Evolutionary conservation across 495 filamentous ascomycete genomes (phyloP).

Genomic region (Parathielavia hyrcaniae): DNA sequence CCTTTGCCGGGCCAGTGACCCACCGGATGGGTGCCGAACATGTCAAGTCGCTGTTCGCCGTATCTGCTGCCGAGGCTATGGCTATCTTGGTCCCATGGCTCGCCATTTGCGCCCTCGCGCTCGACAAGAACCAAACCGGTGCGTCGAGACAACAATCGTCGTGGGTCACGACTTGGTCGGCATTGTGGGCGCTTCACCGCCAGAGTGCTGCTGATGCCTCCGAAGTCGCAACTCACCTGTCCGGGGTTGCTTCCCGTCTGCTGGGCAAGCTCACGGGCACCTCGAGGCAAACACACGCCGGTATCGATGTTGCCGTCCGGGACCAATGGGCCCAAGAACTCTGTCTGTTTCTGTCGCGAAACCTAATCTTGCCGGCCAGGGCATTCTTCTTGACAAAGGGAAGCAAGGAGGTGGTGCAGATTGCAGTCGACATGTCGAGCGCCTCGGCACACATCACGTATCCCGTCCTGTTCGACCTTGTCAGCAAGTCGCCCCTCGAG

Average conservation of each 20-base stretch:
- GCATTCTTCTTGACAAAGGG: slow-evolving; percentile 46
- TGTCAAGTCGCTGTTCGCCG: slow-evolving; percentile 44
- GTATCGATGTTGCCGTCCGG: slow-evolving; percentile 17
- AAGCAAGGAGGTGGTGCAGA: slow-evolving; percentile 32
- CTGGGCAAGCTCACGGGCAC: slow-evolving; percentile 34
- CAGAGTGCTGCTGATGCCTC: slow-evolving; percentile 35
- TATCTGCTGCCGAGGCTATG: slow-evolving; percentile 36
- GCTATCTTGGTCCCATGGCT: slow-evolving; percentile 36
- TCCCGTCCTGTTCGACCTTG: slow-evolving; percentile 53
- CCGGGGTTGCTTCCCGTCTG: slow-evolving; percentile 28
- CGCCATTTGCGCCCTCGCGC: slow-evolving; percentile 33
- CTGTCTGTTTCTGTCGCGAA: slow-evolving; percentile 58
- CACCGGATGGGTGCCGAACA: slow-evolving; percentile 41
- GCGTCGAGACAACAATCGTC: slow-evolving; percentile 25
- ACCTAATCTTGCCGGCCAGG: slow-evolving; percentile 64
- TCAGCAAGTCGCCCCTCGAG: slow-evolving; percentile 49
- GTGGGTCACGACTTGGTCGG: slow-evolving; percentile 37
- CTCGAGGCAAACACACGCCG: slow-evolving; percentile 8
- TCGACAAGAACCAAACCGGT: slow-evolving; percentile 20
- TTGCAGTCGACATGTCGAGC: slow-evolving; percentile 31
- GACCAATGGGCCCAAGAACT: slow-evolving; percentile 40
- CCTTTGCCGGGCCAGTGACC: slow-evolving; percentile 20
- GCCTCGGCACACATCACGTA: slow-evolving; percentile 32
- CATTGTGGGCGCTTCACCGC: slow-evolving; percentile 42
- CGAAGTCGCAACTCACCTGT: slow-evolving; percentile 39